phyloP scores from a whole-genome alignment of 2,329 filamentous ascomycete species.

The Fusarium azukiicola region DNA sequence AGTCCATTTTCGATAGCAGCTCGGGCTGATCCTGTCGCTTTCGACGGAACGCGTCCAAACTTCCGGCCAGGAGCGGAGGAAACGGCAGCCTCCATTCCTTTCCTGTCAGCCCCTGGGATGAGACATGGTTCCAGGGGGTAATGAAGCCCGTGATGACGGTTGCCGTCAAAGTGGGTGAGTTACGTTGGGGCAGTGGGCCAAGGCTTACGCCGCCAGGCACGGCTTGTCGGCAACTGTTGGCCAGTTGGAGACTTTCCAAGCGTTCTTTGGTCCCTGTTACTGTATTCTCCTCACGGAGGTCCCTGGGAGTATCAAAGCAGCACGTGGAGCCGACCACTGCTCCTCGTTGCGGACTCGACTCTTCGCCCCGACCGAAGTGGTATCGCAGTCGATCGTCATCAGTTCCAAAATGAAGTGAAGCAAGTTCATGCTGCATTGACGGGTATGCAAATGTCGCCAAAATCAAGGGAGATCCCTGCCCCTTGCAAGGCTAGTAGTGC shows the following conservation, averaged over 20 bases:
- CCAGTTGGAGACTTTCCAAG: not conserved
- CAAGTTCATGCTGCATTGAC: not conserved
- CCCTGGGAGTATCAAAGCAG: not conserved
- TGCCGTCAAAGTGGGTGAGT: constrained; percentile 2
- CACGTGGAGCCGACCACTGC: not conserved
- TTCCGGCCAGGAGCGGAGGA: constrained; percentile 1
- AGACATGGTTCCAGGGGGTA: constrained; percentile 7
- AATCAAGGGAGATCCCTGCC: not conserved
- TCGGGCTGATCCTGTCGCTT: constrained; percentile 2
- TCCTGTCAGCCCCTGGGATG: constrained; percentile 6
- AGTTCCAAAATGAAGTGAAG: constrained; percentile 2
- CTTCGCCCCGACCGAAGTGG: not conserved
- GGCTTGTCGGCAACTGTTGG: not conserved
- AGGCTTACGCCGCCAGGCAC: constrained; percentile 1
- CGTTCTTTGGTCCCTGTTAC: not conserved
- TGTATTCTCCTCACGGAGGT: not conserved
- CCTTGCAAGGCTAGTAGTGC: constrained; percentile 11
- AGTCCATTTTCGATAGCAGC: not conserved
- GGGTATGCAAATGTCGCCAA: not conserved
- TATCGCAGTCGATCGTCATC: constrained; percentile 4
- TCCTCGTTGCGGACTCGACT: not conserved
- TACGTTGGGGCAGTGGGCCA: not conserved
- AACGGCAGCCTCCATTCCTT: not conserved
- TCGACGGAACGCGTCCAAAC: not conserved
- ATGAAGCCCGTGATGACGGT: not conserved